A percentile compares a stretch with the other conserved stretches of the same genome.
Evolutionary conservation across 805 yeast genomes (phyloP).

Genomic region (Kregervanrija delftensis): DNA sequence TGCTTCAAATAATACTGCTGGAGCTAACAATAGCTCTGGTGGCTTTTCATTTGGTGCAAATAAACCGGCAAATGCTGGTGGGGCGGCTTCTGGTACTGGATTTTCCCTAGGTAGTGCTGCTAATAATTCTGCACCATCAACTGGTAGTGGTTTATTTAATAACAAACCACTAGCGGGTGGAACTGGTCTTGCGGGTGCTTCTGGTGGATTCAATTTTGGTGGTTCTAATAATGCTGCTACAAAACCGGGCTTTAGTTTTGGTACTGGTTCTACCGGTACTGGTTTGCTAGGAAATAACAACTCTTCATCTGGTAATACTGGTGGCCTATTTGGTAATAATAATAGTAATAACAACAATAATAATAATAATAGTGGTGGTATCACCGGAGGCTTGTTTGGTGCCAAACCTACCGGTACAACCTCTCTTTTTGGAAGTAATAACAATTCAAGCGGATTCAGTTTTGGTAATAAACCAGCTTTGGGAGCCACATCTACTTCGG

Average conservation of each 20-base stretch:
- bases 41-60: constrained; percentile 24
- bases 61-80: constrained; percentile 6
- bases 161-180: constrained; percentile 20
- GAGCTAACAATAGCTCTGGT: constrained; percentile 15
- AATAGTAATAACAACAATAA: constrained; percentile 6
- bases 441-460: constrained; percentile 13
- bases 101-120: constrained; percentile 15
- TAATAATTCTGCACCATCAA: constrained; percentile 5
- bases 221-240: constrained; percentile 1
- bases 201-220: constrained; percentile 4
- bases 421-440: constrained; percentile 10
- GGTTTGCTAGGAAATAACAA: constrained; percentile 5
- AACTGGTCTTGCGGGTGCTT: background rate
- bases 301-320: constrained; percentile 12
- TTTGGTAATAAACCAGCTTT: constrained; percentile 24
- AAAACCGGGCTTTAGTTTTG: constrained; percentile 11
- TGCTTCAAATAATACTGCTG: constrained; percentile 10
- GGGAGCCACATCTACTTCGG: background rate
- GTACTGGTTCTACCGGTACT: constrained; percentile 14
- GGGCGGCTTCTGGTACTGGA: constrained; percentile 4
- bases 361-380: background rate
- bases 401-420: constrained; percentile 5
- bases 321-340: constrained; percentile 31
- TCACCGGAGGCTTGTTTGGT: constrained; percentile 19
- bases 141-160: constrained; percentile 17